Evolutionary conservation across 2,329 filamentous ascomycete genomes (phyloP).

Genomic region (Talaromyces islandicus): DNA sequence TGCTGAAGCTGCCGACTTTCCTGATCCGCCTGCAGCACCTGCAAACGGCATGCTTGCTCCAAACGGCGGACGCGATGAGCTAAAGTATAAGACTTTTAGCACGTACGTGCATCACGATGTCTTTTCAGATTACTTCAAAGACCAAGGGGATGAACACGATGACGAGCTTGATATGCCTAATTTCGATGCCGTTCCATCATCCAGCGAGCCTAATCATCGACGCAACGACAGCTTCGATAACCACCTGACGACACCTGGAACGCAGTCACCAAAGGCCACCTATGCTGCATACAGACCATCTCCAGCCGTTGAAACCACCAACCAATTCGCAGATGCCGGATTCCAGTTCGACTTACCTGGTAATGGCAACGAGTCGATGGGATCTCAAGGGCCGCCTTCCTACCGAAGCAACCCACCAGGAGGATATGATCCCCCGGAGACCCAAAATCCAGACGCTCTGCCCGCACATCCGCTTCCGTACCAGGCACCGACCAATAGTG

Average conservation of each 20-base stretch:
- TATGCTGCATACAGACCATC: slow-evolving; percentile 30
- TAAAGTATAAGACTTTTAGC: slow-evolving; percentile 12
- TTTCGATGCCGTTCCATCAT: slow-evolving; percentile 50
- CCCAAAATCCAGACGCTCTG: slow-evolving; percentile 45
- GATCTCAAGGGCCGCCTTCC: slow-evolving; percentile 1
- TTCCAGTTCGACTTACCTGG: slow-evolving; percentile 68
- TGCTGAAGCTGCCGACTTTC: slow-evolving; percentile 19
- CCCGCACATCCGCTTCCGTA: slow-evolving; percentile 52
- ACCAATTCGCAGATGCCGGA: slow-evolving; percentile 45
- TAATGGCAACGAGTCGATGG: slow-evolving; percentile 2
- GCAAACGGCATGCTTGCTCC: slow-evolving; percentile 5
- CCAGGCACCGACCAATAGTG: slow-evolving; percentile 30
- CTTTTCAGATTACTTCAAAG: slow-evolving; percentile 48
- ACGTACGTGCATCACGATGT: slow-evolving; percentile 32
- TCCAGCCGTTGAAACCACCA: slow-evolving; percentile 39
- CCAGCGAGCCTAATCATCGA: slow-evolving; percentile 6
- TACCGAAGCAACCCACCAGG: not conserved
- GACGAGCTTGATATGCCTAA: slow-evolving; percentile 57
- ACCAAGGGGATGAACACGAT: slow-evolving; percentile 27
- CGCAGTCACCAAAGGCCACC: slow-evolving; percentile 16
- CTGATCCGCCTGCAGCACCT: slow-evolving; percentile 9
- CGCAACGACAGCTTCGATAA: slow-evolving; percentile 10
- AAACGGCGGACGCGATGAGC: slow-evolving; percentile 1
- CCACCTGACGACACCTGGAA: slow-evolving; percentile 3
- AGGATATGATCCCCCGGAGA: not conserved